Conservation (phyloP, 352 stramenopile genomes). For the Phytophthora ohioensis region DNA sequence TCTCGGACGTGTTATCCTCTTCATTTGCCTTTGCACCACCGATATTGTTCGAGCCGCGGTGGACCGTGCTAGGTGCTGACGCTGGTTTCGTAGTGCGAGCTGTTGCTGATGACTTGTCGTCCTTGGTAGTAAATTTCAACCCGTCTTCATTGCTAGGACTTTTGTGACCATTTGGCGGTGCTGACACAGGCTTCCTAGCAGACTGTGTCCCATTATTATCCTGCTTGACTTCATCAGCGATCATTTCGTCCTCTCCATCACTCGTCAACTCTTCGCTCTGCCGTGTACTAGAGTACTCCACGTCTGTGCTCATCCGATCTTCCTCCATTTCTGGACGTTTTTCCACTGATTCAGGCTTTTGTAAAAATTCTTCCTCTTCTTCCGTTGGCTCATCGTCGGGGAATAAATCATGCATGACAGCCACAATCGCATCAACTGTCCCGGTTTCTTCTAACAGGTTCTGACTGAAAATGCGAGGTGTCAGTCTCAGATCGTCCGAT, state of each 20-base stretch:
- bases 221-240: slow-evolving; percentile 3
- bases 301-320: slow-evolving; percentile 1
- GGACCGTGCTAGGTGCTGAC: slow-evolving; percentile 31
- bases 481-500: slow-evolving; percentile 64
- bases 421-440: slow-evolving; percentile 64
- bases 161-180: slow-evolving; percentile 19
- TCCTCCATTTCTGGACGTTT: slow-evolving; percentile 7
- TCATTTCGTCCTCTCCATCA: neutral
- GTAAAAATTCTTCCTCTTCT: slow-evolving; percentile 12
- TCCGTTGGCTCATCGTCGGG: slow-evolving; percentile 51
- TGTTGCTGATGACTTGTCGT: slow-evolving; percentile 1
- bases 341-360: slow-evolving; percentile 10
- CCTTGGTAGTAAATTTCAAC: neutral
- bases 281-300: neutral
- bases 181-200: slow-evolving; percentile 22
- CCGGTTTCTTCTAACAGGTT: slow-evolving; percentile 77
- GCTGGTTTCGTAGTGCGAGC: slow-evolving; percentile 20
- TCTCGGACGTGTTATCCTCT: neutral
- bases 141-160: neutral
- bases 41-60: slow-evolving; percentile 7
- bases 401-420: slow-evolving; percentile 76
- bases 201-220: neutral
- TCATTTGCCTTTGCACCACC: neutral
- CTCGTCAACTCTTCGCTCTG: neutral
- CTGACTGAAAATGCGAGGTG: slow-evolving; percentile 68